These are phyloP conservation scores for Vitis hybrid DNA, from an alignment of 177 flowering plant genomes.

Conservation along the genomic window DNA sequence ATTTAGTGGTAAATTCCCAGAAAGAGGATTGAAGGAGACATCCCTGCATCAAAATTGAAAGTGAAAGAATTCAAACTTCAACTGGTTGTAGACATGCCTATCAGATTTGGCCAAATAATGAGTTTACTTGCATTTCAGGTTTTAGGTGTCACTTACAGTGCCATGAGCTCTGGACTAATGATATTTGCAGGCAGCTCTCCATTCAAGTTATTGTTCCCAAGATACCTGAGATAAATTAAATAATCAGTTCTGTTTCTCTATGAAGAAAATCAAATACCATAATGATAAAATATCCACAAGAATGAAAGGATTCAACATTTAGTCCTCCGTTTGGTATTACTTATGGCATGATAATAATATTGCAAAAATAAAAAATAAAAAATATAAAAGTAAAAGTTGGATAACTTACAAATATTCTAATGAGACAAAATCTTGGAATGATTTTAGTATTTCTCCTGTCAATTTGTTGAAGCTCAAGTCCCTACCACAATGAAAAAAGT, in stretches of 20 bases:
- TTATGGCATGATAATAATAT: too few relatives aligned
- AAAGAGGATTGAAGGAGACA: slow-evolving; percentile 49
- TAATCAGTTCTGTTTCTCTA: too few relatives aligned
- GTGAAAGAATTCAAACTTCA: background rate
- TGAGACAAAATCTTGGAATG: slow-evolving; percentile 34
- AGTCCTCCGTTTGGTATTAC: too few relatives aligned
- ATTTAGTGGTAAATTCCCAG: slow-evolving; percentile 34
- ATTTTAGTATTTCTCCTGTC: slow-evolving; percentile 38
- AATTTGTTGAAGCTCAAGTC: slow-evolving; percentile 61
- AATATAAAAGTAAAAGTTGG: background rate
- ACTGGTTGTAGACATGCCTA: background rate
- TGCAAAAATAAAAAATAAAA: background rate
- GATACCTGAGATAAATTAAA: slow-evolving; percentile 37
- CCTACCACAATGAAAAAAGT: slow-evolving; percentile 20
- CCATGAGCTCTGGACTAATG: slow-evolving; percentile 31
- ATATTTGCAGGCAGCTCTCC: slow-evolving; percentile 39
- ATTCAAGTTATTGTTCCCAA: slow-evolving; percentile 46
- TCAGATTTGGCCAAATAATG: background rate
- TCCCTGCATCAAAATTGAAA: slow-evolving; percentile 30
- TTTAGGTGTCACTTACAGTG: slow-evolving; percentile 32
- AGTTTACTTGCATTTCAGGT: background rate
- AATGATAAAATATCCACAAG: too few relatives aligned
- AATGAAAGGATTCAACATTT: too few relatives aligned
- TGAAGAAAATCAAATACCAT: background rate
- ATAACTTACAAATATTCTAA: slow-evolving; percentile 39